Evolutionary conservation across 352 stramenopile genomes (phyloP).

Genomic region (Phytophthora sp.): DNA sequence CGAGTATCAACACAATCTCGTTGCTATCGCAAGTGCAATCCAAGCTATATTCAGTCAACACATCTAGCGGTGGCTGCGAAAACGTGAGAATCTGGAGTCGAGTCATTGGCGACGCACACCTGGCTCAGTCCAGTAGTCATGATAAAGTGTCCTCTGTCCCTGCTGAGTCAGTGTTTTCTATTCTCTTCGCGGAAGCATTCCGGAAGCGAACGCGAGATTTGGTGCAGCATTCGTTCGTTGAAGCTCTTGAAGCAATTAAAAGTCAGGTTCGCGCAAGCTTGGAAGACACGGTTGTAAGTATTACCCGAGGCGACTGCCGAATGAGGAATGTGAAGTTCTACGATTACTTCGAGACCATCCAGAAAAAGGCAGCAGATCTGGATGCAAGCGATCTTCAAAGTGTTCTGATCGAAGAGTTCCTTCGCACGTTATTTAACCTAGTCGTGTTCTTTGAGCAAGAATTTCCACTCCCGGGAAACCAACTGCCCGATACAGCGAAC

Average conservation of each 20-base stretch:
- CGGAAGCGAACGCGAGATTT: slow-evolving; percentile 68
- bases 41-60: slow-evolving; percentile 55
- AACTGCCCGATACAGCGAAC: neutral
- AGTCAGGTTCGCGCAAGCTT: slow-evolving; percentile 55
- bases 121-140: neutral
- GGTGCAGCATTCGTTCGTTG: slow-evolving; percentile 77
- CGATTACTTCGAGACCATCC: slow-evolving; percentile 76
- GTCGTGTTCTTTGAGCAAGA: slow-evolving; percentile 78
- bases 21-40: slow-evolving; percentile 62
- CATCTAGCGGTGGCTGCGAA: slow-evolving; percentile 37
- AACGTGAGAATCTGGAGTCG: slow-evolving; percentile 46
- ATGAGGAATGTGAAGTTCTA: slow-evolving; percentile 74
- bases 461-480: slow-evolving; percentile 38
- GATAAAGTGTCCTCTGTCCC: slow-evolving; percentile 7
- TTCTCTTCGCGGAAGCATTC: slow-evolving; percentile 70
- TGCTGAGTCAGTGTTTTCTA: slow-evolving; percentile 57
- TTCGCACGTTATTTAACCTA: slow-evolving; percentile 75
- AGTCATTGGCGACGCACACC: slow-evolving; percentile 9
- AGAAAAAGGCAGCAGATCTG: slow-evolving; percentile 64
- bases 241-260: slow-evolving; percentile 78
- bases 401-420: slow-evolving; percentile 78
- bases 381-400: slow-evolving; percentile 78
- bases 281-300: slow-evolving; percentile 25
- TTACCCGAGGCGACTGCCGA: slow-evolving; percentile 28
- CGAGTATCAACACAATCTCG: slow-evolving; percentile 60